Percentiles rank a stretch among this genome's conserved stretches.
phyloP scores from a whole-genome alignment of 140 eudicot genomes.

The Ambrosia hybrid region DNA sequence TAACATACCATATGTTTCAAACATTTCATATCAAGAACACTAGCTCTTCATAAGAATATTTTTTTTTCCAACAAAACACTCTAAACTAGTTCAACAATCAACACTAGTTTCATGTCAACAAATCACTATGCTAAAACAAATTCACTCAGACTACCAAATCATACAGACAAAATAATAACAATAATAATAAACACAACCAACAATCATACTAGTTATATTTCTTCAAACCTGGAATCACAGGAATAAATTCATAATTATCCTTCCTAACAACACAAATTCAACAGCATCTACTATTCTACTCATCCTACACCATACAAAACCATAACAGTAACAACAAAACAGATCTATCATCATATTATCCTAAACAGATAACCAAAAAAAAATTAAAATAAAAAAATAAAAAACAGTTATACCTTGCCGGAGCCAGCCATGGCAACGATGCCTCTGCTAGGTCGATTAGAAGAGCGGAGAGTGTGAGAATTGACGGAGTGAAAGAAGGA shows the following conservation, averaged over 20 bases:
- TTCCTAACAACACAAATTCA: neutral
- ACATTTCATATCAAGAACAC: neutral
- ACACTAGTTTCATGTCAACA: neutral
- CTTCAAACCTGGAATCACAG: neutral
- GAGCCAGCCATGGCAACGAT: conserved; percentile 90
- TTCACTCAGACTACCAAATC: neutral
- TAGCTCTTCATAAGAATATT: neutral
- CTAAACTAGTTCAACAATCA: neutral
- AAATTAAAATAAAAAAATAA: too few relatives aligned
- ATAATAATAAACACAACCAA: neutral
- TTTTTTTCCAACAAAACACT: neutral
- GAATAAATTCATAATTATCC: neutral
- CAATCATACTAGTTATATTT: neutral
- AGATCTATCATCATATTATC: neutral
- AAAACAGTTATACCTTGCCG: conserved; percentile 50
- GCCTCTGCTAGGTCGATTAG: conserved; percentile 44
- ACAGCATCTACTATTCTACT: too few relatives aligned
- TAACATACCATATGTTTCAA: neutral
- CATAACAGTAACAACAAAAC: neutral
- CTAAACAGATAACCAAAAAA: too few relatives aligned
- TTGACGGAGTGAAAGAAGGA: conserved; percentile 54
- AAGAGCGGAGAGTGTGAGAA: conserved; percentile 49
- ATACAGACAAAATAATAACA: neutral
- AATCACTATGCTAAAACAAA: neutral
- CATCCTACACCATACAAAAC: neutral